Evolutionary conservation across 768 basidiomycete species (phyloP).

Genomic region (Pleurotus giganteus): DNA sequence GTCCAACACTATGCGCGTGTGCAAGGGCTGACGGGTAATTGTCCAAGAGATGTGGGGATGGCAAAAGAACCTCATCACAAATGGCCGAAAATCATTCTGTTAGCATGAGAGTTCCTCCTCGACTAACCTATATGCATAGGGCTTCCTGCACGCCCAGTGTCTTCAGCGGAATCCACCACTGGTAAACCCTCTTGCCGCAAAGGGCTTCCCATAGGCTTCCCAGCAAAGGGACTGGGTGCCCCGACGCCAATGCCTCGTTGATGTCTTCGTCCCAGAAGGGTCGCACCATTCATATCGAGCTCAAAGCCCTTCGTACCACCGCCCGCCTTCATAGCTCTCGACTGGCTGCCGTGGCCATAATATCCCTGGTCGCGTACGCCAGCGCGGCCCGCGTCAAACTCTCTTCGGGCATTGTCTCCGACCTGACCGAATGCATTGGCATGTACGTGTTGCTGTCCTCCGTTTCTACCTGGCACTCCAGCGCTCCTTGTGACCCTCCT

Average conservation of each 20-base stretch:
- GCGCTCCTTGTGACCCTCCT: background rate
- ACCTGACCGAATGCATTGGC: background rate
- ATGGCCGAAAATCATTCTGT: no score
- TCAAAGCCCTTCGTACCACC: constrained; percentile 54
- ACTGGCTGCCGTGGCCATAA: background rate
- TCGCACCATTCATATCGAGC: constrained; percentile 83
- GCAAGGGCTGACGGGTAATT: no score
- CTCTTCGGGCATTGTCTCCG: background rate
- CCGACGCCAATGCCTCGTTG: constrained; percentile 28
- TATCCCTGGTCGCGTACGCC: constrained; percentile 6
- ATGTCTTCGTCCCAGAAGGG: constrained; percentile 75
- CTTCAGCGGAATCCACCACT: constrained; percentile 15
- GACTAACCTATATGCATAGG: constrained; percentile 21
- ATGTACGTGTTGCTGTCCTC: background rate
- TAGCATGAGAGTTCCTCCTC: background rate
- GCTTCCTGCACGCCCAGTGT: constrained; percentile 17
- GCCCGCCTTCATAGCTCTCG: constrained; percentile 5
- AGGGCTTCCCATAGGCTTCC: constrained; percentile 25
- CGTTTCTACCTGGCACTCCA: background rate
- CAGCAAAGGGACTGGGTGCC: constrained; percentile 34
- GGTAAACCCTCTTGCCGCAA: constrained; percentile 23
- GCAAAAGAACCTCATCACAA: no score
- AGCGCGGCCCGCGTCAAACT: constrained; percentile 7
- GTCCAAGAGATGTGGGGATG: no score
- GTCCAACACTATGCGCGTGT: no score